These are phyloP conservation scores for Canavalia ensiformis DNA, from an alignment of 306 rosid genomes.

Conservation along the genomic window DNA sequence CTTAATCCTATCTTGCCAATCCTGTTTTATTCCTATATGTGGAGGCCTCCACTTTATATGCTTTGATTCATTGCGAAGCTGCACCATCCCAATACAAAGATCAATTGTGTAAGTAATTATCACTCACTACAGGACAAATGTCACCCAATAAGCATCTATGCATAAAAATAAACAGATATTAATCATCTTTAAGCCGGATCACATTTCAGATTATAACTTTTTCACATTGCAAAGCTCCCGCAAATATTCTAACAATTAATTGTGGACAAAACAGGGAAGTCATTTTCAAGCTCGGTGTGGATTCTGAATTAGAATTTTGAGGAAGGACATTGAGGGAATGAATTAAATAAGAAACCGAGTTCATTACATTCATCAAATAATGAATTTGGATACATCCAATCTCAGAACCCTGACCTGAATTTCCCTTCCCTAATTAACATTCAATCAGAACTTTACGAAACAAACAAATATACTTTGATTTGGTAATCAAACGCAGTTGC, in stretches of 20 bases:
- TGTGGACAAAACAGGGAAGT: background rate
- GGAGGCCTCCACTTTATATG: constrained; percentile 76
- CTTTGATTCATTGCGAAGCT: constrained; percentile 66
- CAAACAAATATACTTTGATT: background rate
- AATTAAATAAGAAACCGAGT: background rate
- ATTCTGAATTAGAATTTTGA: background rate
- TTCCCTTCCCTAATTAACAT: constrained; percentile 23
- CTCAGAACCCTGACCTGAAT: background rate
- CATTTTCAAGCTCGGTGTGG: background rate
- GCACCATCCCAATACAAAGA: constrained; percentile 50
- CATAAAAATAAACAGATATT: background rate
- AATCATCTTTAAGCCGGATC: constrained; percentile 26
- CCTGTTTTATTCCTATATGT: constrained; percentile 76
- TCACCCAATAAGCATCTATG: constrained; percentile 9
- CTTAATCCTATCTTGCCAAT: constrained; percentile 90
- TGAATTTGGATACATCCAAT: constrained; percentile 13
- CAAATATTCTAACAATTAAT: background rate
- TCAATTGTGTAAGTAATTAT: constrained; percentile 18
- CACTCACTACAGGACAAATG: background rate
- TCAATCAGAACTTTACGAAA: constrained; percentile 24
- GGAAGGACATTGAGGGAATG: background rate
- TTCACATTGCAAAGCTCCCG: background rate
- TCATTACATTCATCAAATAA: background rate
- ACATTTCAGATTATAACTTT: constrained; percentile 17
- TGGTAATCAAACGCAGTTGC: constrained; percentile 6